These are phyloP conservation scores for Fusarium algeriense DNA, from an alignment of 2,329 filamentous ascomycete genomes.

Conservation along the genomic window DNA sequence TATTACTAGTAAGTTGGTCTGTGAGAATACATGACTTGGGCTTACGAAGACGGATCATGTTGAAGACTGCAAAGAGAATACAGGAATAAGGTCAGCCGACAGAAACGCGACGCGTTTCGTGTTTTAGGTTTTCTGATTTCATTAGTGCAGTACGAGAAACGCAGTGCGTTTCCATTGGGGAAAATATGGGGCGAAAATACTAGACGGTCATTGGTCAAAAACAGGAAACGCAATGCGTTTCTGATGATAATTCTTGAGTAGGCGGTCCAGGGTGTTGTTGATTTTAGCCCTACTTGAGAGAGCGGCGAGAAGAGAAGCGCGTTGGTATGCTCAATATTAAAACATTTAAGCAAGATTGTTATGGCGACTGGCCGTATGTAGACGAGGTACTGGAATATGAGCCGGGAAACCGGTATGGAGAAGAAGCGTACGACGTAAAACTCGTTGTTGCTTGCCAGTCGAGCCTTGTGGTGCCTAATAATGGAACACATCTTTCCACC, in stretches of 20 bases:
- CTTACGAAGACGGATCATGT: background rate
- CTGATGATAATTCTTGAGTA: background rate
- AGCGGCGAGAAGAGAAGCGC: background rate
- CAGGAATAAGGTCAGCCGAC: too few species aligned
- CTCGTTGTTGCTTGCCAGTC: background rate
- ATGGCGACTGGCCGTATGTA: conserved; percentile 6
- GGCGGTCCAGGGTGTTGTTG: background rate
- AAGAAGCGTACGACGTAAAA: conserved; percentile 17
- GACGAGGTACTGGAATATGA: conserved; percentile 9
- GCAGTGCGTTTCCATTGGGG: too few species aligned
- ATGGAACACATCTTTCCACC: background rate
- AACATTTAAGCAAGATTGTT: conserved; percentile 8
- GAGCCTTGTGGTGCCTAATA: background rate
- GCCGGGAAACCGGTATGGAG: background rate
- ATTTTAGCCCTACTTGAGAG: background rate
- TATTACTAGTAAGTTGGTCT: background rate
- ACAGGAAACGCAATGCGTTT: too few species aligned
- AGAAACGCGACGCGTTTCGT: too few species aligned
- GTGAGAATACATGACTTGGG: rapidly evolving
- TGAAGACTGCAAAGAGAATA: too few species aligned
- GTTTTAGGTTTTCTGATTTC: too few species aligned
- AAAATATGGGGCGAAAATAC: too few species aligned
- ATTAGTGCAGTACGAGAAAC: too few species aligned
- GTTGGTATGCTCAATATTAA: background rate
- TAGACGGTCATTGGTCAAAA: too few species aligned